Evolutionary conservation across 139 green algal species (phyloP).

Genomic region (Picochlorum sp.): DNA sequence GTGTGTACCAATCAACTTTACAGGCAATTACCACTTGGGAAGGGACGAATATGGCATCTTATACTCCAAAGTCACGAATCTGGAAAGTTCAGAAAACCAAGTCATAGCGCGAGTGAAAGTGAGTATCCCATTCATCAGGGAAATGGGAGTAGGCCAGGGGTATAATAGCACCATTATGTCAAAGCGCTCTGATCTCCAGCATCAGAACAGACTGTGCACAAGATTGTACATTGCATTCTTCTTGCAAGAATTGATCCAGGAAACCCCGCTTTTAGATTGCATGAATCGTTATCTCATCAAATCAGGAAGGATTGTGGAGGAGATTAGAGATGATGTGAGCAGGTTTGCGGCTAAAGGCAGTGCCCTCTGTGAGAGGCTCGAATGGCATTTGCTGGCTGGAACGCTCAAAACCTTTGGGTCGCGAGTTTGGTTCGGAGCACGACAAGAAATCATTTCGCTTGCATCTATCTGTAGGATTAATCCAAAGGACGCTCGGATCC

Average conservation of each 20-base stretch:
- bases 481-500: background rate
- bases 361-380: slow-evolving; percentile 69
- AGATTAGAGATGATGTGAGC: slow-evolving; percentile 26
- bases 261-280: slow-evolving; percentile 38
- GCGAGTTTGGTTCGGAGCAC: slow-evolving; percentile 2
- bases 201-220: slow-evolving; percentile 15
- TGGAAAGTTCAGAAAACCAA: no score
- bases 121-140: no score
- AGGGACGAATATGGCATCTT: no score
- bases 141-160: no score
- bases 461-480: slow-evolving; percentile 4
- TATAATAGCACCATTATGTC: no score
- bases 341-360: slow-evolving; percentile 59
- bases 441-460: slow-evolving; percentile 9
- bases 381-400: slow-evolving; percentile 55
- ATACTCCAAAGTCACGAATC: no score
- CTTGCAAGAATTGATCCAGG: background rate
- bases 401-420: slow-evolving; percentile 58
- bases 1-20: slow-evolving; percentile 47
- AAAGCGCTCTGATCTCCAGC: background rate
- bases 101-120: no score
- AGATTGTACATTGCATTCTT: slow-evolving; percentile 14
- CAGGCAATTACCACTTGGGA: no score
- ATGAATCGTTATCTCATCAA: slow-evolving; percentile 20
- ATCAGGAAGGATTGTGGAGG: background rate